A percentile compares a stretch with the other conserved stretches of the same genome.
phyloP scores from a whole-genome alignment of 805 yeast species.

The Starmerella apis region DNA sequence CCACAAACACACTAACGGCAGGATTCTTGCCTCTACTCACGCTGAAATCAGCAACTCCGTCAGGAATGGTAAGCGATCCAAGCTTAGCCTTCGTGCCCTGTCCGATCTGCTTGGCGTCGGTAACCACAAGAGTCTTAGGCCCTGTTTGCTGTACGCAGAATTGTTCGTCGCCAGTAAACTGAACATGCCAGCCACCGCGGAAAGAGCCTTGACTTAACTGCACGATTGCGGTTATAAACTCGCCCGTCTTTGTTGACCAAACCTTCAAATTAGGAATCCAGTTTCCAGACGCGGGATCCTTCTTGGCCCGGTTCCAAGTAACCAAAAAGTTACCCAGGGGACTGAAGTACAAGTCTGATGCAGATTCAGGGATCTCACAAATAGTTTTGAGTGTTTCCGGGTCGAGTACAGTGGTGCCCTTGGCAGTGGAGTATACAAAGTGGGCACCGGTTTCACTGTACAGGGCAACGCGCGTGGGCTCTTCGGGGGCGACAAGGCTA shows the following conservation, averaged over 20 bases:
- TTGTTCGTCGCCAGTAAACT: conserved; percentile 72
- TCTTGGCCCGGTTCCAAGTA: conserved; percentile 82
- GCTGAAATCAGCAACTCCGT: conserved; percentile 49
- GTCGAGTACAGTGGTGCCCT: conserved; percentile 45
- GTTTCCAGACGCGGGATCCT: conserved; percentile 59
- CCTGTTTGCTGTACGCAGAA: conserved; percentile 50
- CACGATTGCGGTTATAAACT: conserved; percentile 50
- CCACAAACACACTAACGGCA: conserved; percentile 79
- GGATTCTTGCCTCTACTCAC: conserved; percentile 84
- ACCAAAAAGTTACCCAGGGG: conserved; percentile 73
- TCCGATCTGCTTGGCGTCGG: conserved; percentile 38
- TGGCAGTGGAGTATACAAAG: conserved; percentile 65
- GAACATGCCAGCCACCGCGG: conserved; percentile 67
- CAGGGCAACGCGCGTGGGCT: conserved; percentile 51
- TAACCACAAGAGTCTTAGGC: conserved; percentile 51
- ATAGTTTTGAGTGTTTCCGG: conserved; percentile 43
- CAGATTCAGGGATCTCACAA: conserved; percentile 45
- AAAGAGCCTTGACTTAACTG: conserved; percentile 59
- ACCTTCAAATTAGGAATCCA: conserved; percentile 72
- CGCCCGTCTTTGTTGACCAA: conserved; percentile 46
- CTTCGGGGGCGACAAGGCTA: conserved; percentile 28
- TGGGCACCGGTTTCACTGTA: conserved; percentile 59
- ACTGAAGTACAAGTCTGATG: conserved; percentile 78
- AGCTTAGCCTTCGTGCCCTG: conserved; percentile 36
- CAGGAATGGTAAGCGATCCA: conserved; percentile 45